These are phyloP conservation scores for Ustulina deusta DNA, from an alignment of 2,329 filamentous ascomycete species.

Conservation along the genomic window DNA sequence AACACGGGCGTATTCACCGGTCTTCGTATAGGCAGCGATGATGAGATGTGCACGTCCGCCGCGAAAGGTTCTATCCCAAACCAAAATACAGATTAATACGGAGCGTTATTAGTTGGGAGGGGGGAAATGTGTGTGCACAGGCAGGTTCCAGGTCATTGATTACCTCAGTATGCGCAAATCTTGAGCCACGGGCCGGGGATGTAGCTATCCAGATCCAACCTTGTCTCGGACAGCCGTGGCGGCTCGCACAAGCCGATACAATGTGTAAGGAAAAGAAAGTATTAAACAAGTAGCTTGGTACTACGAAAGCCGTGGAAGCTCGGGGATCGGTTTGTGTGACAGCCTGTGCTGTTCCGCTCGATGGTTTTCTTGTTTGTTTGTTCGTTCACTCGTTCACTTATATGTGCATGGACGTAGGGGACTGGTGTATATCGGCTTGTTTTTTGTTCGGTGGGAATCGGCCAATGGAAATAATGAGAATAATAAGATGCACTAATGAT, in stretches of 20 bases:
- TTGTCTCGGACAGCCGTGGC: constrained; percentile 32
- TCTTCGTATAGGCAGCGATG: constrained; percentile 8
- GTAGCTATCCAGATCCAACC: background rate
- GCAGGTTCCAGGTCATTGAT: constrained; percentile 18
- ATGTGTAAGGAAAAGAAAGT: constrained; percentile 23
- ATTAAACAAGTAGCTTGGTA: constrained; percentile 32
- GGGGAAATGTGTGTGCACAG: constrained; percentile 5
- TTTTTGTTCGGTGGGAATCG: background rate
- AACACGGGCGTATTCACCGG: background rate
- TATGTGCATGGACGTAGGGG: constrained; percentile 2
- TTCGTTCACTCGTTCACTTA: constrained; percentile 1
- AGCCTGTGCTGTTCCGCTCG: constrained; percentile 4
- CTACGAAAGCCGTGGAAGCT: constrained; percentile 13
- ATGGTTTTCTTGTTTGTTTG: constrained; percentile 3
- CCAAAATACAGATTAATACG: constrained; percentile 19
- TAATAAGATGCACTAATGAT: constrained; percentile 12
- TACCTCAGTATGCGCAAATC: constrained; percentile 23
- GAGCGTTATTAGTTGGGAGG: background rate
- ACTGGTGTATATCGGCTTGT: too few relatives aligned
- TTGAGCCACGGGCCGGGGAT: constrained; percentile 10
- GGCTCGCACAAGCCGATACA: constrained; percentile 15
- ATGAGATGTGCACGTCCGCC: constrained; percentile 10
- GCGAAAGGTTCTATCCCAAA: constrained; percentile 23
- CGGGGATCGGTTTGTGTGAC: background rate
- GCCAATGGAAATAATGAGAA: constrained; percentile 6